These are phyloP conservation scores for Diplodia seriata DNA, from an alignment of 2,329 filamentous ascomycete genomes.

Conservation along the genomic window DNA sequence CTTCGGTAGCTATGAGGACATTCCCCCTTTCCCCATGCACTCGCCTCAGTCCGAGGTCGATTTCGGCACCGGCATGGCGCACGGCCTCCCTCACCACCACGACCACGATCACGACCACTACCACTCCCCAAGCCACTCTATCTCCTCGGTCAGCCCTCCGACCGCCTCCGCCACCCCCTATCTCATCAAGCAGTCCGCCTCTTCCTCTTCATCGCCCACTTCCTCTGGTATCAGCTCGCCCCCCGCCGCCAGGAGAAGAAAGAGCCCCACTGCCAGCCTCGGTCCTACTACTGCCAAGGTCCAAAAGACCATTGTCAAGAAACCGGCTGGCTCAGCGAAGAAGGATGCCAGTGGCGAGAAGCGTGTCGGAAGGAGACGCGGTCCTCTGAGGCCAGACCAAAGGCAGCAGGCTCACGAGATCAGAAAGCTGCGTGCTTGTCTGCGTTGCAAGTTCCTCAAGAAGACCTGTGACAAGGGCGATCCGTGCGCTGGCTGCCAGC, in stretches of 20 bases:
- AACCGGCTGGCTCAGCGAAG: conserved; percentile 72
- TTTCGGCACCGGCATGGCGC: conserved; percentile 68
- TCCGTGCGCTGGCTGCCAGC: conserved; percentile 93
- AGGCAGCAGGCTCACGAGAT: conserved; percentile 97
- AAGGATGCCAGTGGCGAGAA: conserved; percentile 81
- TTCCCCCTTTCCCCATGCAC: conserved; percentile 73
- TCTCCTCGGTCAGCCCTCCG: conserved; percentile 69
- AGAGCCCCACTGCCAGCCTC: conserved; percentile 74
- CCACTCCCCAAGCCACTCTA: conserved; percentile 45
- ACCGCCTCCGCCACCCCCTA: conserved; percentile 72
- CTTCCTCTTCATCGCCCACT: conserved; percentile 65
- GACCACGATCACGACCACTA: conserved; percentile 39
- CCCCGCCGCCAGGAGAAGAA: conserved; percentile 70
- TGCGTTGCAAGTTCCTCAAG: conserved; percentile 98
- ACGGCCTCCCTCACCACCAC: conserved; percentile 48
- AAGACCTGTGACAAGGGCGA: conserved; percentile 99
- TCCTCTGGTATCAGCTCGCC: conserved; percentile 61
- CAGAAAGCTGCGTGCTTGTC: conserved; percentile 88
- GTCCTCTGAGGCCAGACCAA: conserved; percentile 89
- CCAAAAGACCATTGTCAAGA: conserved; percentile 81
- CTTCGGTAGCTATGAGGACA: conserved; percentile 83
- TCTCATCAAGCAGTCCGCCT: conserved; percentile 69
- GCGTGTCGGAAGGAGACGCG: conserved; percentile 88
- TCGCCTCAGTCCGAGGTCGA: conserved; percentile 84
- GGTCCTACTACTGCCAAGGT: conserved; percentile 67